Base-by-base conservation (phyloP, 139 green algal genomes). In the Tetraselmis chui region DNA sequence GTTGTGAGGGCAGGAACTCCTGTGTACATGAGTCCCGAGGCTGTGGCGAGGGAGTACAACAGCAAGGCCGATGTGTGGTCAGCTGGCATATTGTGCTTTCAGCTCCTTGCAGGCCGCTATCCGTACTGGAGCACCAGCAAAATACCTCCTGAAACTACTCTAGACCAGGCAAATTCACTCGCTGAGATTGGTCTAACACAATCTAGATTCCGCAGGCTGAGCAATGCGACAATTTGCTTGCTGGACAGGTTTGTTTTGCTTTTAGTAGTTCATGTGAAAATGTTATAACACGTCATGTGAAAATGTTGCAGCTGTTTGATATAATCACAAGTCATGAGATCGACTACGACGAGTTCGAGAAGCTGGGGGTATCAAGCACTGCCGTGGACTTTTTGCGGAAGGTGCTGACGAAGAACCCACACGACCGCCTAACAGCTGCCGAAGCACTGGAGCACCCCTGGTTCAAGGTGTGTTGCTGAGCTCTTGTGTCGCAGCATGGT, bases 1-100 rank as follows among this genome's bases (percentile, higher is more conserved):
- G 26, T 2, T 5, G 58, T 32, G 27, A 80, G 77, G 18, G 32
- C 29, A 18, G 77, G 77, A 2, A 80, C 77, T 2, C 77, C 77
- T 27, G 77, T 80, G 23, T 80, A 80, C 77, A 80, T 80, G 77
- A 32, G 29, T 5, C 77, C 77, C 2, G 77, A 80, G n/a, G 77
- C 58, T 2, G 32, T 80, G 24, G 29, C 32, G 2, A 30, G 32
- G 29, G 77, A 80, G 23, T 80, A 80, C 77, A 23, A 30, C 77
- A 26, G 2, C 2, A 31, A 30, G 23, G 77, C 32, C 29, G 77
- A 80, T 29, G 45, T 27, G 28, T 80, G 77, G 77, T 80, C 77
- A 26, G 77, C 77, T 31, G 77, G 77, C 18, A 32, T 80, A 18
- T 29, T 80, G 77, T 59, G 31, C 77, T 80, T 80, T 32, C 77